Conservation (phyloP, 345 rosid genomes). For the Gossypium bickii region DNA sequence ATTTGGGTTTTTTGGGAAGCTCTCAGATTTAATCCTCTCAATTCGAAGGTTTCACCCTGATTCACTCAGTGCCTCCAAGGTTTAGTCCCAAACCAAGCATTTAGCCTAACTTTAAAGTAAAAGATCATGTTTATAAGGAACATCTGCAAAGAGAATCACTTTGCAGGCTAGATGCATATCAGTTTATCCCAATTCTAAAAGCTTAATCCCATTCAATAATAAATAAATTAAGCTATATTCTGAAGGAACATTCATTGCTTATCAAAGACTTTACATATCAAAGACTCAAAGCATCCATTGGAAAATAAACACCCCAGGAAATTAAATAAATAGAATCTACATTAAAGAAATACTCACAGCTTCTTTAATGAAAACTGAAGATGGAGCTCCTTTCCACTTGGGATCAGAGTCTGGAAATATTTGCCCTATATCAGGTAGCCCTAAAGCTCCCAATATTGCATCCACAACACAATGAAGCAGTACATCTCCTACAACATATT, state of each 20-base stretch:
- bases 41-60: no score
- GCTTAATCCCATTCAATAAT: not conserved
- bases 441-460: constrained; percentile 95
- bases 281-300: not conserved
- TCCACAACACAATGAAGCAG: constrained; percentile 97
- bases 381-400: constrained; percentile 94
- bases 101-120: not conserved
- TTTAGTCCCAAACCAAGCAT: no score
- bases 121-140: constrained; percentile 1
- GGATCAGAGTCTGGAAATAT: constrained; percentile 95
- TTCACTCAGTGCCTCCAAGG: no score
- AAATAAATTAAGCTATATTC: not conserved
- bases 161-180: not conserved
- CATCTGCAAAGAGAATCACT: not conserved
- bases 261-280: not conserved
- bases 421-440: constrained; percentile 98
- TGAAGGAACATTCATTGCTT: not conserved
- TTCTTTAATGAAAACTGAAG: constrained; percentile 85
- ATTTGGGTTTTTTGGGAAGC: no score
- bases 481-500: constrained; percentile 73
- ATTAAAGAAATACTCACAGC: constrained; percentile 58
- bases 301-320: not conserved
- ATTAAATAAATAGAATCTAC: not conserved
- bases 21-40: no score
- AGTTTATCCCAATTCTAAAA: not conserved